Percentiles rank a stretch among this genome's conserved stretches.
phyloP scores from a whole-genome alignment of 1,284 basidiomycete genomes.

The Fomitiporia mediterranea region DNA sequence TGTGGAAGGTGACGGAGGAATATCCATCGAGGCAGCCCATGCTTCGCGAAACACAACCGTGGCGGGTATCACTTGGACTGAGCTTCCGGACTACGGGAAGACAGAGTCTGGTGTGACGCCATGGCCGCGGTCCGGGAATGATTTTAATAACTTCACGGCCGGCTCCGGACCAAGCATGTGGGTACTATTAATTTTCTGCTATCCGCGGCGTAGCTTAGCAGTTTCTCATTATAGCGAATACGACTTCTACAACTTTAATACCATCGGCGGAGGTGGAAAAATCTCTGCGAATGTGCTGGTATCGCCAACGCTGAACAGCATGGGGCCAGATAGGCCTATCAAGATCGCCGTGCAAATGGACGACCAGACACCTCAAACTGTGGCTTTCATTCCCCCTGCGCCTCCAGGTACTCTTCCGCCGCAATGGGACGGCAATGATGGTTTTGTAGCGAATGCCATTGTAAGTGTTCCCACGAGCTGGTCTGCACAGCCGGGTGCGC shows the following conservation, averaged over 20 bases:
- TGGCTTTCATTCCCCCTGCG: slow-evolving; percentile 46
- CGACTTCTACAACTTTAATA: slow-evolving; percentile 57
- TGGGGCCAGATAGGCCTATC: slow-evolving; percentile 49
- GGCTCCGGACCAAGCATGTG: slow-evolving; percentile 58
- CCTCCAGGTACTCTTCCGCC: slow-evolving; percentile 45
- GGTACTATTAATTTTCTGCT: slow-evolving; percentile 24
- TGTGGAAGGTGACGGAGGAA: slow-evolving; percentile 56
- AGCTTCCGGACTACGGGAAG: slow-evolving; percentile 53
- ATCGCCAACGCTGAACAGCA: slow-evolving; percentile 58
- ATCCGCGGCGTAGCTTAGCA: background rate
- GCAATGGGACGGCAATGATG: slow-evolving; percentile 45
- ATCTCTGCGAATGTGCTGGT: slow-evolving; percentile 45
- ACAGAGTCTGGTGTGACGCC: slow-evolving; percentile 61
- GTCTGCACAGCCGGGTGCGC: slow-evolving; percentile 43
- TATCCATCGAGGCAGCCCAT: slow-evolving; percentile 65
- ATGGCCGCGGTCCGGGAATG: slow-evolving; percentile 48
- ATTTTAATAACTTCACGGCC: slow-evolving; percentile 50
- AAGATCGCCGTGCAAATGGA: slow-evolving; percentile 56
- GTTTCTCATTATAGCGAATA: slow-evolving; percentile 42
- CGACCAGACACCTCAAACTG: slow-evolving; percentile 36
- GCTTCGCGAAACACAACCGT: slow-evolving; percentile 48
- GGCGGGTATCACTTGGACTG: slow-evolving; percentile 50
- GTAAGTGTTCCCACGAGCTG: slow-evolving; percentile 38
- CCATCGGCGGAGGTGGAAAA: slow-evolving; percentile 38
- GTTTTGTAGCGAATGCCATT: slow-evolving; percentile 51